Evolutionary conservation across 2,329 filamentous ascomycete genomes (phyloP).

Genomic region (Drechmeria coniospora): DNA sequence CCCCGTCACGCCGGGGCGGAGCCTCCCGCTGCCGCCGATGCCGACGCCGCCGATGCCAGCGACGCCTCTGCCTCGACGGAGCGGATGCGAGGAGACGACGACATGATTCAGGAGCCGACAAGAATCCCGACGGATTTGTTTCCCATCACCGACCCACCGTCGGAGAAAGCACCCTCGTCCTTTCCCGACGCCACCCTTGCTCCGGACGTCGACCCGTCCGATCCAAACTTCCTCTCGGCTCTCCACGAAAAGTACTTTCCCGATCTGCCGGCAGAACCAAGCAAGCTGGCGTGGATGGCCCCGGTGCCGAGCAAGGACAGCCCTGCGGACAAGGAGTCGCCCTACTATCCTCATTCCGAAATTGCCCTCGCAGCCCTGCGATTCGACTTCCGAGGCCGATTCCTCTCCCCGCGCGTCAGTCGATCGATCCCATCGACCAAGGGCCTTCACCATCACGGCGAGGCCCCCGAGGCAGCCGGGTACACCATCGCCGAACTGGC

Average conservation of each 20-base stretch:
- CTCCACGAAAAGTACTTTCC: slow-evolving; percentile 93
- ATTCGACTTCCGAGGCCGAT: slow-evolving; percentile 71
- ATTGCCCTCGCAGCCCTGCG: slow-evolving; percentile 66
- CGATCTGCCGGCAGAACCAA: slow-evolving; percentile 67
- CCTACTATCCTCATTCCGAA: slow-evolving; percentile 67
- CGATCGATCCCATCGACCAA: slow-evolving; percentile 59
- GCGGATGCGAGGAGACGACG: slow-evolving; percentile 17
- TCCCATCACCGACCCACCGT: slow-evolving; percentile 22
- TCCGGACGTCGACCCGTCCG: slow-evolving; percentile 71
- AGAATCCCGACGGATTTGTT: slow-evolving; percentile 27
- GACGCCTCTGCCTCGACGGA: slow-evolving; percentile 6
- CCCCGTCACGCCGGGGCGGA: too few species aligned
- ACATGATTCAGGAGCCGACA: slow-evolving; percentile 26
- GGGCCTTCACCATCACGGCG: slow-evolving; percentile 85
- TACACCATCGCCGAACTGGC: slow-evolving; percentile 86
- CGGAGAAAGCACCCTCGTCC: slow-evolving; percentile 49
- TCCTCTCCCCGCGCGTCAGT: slow-evolving; percentile 64
- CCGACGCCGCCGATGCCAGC: slow-evolving; percentile 6
- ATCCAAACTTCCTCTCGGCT: slow-evolving; percentile 67
- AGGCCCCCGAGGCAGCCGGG: slow-evolving; percentile 82
- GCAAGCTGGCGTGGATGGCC: slow-evolving; percentile 80
- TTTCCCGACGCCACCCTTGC: slow-evolving; percentile 25
- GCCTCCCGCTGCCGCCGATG: slow-evolving; percentile 4
- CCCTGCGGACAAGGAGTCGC: slow-evolving; percentile 49
- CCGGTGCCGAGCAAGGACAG: slow-evolving; percentile 50